phyloP scores from a whole-genome alignment of 257 asterid species.

The Coffea eugenioides region DNA sequence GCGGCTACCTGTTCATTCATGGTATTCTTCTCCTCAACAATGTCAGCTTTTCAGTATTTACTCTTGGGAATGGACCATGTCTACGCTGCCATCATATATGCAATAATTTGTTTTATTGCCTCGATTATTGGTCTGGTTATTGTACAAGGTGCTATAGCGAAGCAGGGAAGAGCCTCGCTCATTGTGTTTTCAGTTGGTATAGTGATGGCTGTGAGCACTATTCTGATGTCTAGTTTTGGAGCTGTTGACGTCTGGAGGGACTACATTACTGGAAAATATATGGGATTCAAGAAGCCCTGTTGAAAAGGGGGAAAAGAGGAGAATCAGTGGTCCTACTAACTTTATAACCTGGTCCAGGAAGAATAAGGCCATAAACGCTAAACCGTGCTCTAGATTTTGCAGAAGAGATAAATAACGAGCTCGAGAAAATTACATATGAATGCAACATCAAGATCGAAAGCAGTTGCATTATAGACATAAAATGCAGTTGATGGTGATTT shows the following conservation, averaged over 20 bases:
- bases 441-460: background rate
- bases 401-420: background rate
- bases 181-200: slow-evolving; percentile 80
- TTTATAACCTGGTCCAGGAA: no score
- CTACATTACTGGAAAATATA: slow-evolving; percentile 54
- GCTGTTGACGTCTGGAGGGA: slow-evolving; percentile 72
- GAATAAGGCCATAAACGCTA: no score
- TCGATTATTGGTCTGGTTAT: slow-evolving; percentile 56
- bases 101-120: slow-evolving; percentile 58
- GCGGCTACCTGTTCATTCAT: slow-evolving; percentile 90
- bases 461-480: background rate
- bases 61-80: slow-evolving; percentile 70
- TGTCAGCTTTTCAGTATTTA: slow-evolving; percentile 80
- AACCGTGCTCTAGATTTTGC: background rate
- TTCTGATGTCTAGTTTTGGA: slow-evolving; percentile 72
- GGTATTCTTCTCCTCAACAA: slow-evolving; percentile 88
- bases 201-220: slow-evolving; percentile 81
- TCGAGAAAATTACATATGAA: no score
- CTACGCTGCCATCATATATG: slow-evolving; percentile 42
- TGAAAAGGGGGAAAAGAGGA: slow-evolving; percentile 8
- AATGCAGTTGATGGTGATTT: no score
- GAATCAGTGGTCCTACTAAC: background rate
- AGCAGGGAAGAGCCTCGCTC: slow-evolving; percentile 74
- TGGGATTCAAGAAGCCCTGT: slow-evolving; percentile 79
- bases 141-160: slow-evolving; percentile 58